A percentile compares a stretch with the other conserved stretches of the same genome.
Evolutionary conservation across 2,329 filamentous ascomycete genomes (phyloP).

Genomic region (Xylaria sp.): DNA sequence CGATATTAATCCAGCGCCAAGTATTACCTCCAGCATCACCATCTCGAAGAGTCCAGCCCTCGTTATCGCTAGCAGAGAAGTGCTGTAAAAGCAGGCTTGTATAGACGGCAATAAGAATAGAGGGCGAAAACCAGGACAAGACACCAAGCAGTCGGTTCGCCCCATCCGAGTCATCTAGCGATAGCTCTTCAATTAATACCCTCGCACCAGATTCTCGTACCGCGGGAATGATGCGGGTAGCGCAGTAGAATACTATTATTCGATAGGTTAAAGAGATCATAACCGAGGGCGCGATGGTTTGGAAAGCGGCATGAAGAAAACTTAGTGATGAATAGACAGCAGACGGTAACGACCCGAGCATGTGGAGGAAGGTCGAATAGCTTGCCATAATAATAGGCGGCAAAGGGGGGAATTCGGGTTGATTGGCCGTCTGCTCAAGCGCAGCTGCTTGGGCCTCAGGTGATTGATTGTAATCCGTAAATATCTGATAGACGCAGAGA

Average conservation of each 20-base stretch:
- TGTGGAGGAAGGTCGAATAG: conserved; percentile 88
- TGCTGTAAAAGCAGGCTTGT: conserved; percentile 96
- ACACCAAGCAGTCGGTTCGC: conserved; percentile 83
- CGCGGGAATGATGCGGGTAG: conserved; percentile 93
- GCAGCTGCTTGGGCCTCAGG: conserved; percentile 66
- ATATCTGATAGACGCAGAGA: conserved; percentile 99
- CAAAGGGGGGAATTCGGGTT: conserved; percentile 94
- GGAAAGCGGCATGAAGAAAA: conserved; percentile 89
- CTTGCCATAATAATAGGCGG: conserved; percentile 99
- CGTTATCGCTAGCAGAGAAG: conserved; percentile 80
- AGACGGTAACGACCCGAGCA: conserved; percentile 82
- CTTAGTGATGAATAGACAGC: conserved; percentile 85
- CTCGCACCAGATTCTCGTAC: conserved; percentile 87
- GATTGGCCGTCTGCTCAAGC: conserved; percentile 61
- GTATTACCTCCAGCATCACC: conserved; percentile 85
- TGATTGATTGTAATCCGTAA: conserved; percentile 95
- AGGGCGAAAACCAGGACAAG: conserved; percentile 93
- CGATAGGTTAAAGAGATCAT: conserved; percentile 95
- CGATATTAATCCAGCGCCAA: conserved; percentile 94
- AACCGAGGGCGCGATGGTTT: conserved; percentile 94
- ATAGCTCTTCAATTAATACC: conserved; percentile 84
- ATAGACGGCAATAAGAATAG: conserved; percentile 94
- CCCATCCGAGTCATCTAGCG: conserved; percentile 84
- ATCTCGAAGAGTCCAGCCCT: conserved; percentile 86
- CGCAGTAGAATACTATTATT: conserved; percentile 93